Base-by-base conservation (phyloP, 2,329 filamentous ascomycete species). In the Colletotrichum tofieldiae region DNA sequence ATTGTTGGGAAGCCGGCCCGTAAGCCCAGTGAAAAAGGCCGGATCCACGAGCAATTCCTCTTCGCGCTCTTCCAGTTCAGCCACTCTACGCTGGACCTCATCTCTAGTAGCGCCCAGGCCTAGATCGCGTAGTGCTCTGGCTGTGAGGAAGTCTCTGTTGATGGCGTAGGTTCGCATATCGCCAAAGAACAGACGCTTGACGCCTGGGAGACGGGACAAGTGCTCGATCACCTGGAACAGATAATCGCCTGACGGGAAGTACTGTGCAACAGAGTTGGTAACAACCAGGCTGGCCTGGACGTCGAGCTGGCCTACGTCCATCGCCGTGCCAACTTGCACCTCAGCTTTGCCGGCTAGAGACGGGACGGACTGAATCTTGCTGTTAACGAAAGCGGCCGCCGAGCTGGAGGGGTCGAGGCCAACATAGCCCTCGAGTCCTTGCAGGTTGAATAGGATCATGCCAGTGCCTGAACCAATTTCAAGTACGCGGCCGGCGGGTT, bases 391-490 rank as follows among this genome's bases (percentile, higher is more conserved):
- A 0, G 69, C 63, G 0, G 74, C 75, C 0, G 77, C 79, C 6
- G 39, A 58, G 2, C 52, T 9, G 5, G 79, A 77, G 0, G 77
- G 78, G 0, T 81, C 80, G 23, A 81, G 65, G 0, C 79, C 80
- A 23, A 49, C 32, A 16, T 81, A 81, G 14, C 68, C 75, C 1
- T 75, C 18, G n/a, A 81, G 14, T 0, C 26, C 39, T 5, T 69
- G 1, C 14, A 81, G 55, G 43, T 80, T 80, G 67, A 81, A 80
- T 0, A 81, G 69, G 11, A 80, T 77, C 79, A 80, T 81, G 0
- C 80, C 79, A 0, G 76, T 70, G 2, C 79, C 80, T 0, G 79
- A 76, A 0, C 80, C 80, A 0, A 81, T 67, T 51, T 81, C 80
- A 0, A 81, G 70, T 0, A 81, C 75, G 26, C 74, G 1, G 71